Evolutionary conservation across 495 filamentous ascomycete genomes (phyloP), one percentile per base, ranked within the genome.

Genomic region (Penicillium robsamsonii): DNA sequence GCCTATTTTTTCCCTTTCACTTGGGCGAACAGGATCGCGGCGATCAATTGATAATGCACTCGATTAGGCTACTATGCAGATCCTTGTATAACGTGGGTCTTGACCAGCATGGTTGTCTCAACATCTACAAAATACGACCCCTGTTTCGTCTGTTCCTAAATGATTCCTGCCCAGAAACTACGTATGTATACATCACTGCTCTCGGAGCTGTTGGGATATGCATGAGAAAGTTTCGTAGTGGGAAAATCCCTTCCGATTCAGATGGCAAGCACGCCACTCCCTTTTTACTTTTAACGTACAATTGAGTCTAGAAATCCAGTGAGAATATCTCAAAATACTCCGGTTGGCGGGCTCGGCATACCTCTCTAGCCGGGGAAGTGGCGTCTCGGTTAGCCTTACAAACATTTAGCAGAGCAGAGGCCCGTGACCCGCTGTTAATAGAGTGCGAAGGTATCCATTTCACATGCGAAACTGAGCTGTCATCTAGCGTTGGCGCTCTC

Each of bases 201-300:
- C 10, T 35, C 3, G n/a, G 7, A 15, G 5, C 37, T n/a, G 9
- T 29, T 45, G 30, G 33, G 30, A 55, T 50, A 57, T 43, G 44
- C 24, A 17, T 35, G 10, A 12, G 5, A 12, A 46, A 25, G 27
- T 42, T 48, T 15, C 46, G 30, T 33, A 25, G 7, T 42, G 33
- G 53, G 46, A 27, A 51, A 55, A 50, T 2, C 38, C 47, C 17
- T 57, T 46, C 60, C 31, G 12, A 50, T 47, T 24, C 25, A 57
- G 43, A 29, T 54, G 54, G 51, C 50, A 35, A 66, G 22, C 46
- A 57, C 53, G 56, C 46, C 62, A 62, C 56, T 29, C 30, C 35
- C 37, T 27, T 38, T 35, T 29, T 29, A 29, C 9, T 41, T 48
- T 41, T 25, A 22, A 22, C 5, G 18, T 13, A 13, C 40, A 37